Conservation (phyloP, 108 stramenopile genomes). For the Tribonema minus region DNA sequence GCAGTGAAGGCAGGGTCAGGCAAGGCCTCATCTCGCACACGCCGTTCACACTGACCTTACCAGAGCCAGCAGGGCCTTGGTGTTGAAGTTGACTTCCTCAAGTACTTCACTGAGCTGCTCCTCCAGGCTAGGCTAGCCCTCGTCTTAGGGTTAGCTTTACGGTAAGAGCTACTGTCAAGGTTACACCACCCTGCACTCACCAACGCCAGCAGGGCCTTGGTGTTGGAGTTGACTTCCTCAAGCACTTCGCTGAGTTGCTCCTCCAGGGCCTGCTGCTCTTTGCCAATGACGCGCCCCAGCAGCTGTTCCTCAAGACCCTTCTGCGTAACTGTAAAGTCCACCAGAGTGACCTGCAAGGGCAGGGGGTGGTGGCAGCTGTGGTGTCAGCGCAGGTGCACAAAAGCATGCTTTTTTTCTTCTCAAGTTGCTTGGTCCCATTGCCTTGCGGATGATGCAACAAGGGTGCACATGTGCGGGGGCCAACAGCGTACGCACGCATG, state of each 20-base stretch:
- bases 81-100: constrained; percentile 79
- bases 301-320: constrained; percentile 87
- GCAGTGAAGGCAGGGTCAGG: no score
- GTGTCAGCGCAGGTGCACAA: no score
- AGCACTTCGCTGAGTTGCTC: constrained; percentile 83
- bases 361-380: no score
- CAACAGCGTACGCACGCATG: no score
- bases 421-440: no score
- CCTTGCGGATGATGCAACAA: no score
- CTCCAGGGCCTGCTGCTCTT: constrained; percentile 83
- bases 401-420: no score
- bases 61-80: constrained; percentile 49
- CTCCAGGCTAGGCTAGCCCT: constrained; percentile 38
- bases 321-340: constrained; percentile 85
- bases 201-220: constrained; percentile 71
- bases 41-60: no score
- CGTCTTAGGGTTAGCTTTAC: no score
- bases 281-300: constrained; percentile 77
- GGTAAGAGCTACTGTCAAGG: no score
- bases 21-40: no score
- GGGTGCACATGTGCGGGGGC: no score
- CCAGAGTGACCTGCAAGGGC: constrained; percentile 64
- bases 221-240: constrained; percentile 81
- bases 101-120: constrained; percentile 79
- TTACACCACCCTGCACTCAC: neutral